Evolutionary conservation across 2,329 filamentous ascomycete genomes (phyloP).

Genomic region (Claviceps lovelessii): DNA sequence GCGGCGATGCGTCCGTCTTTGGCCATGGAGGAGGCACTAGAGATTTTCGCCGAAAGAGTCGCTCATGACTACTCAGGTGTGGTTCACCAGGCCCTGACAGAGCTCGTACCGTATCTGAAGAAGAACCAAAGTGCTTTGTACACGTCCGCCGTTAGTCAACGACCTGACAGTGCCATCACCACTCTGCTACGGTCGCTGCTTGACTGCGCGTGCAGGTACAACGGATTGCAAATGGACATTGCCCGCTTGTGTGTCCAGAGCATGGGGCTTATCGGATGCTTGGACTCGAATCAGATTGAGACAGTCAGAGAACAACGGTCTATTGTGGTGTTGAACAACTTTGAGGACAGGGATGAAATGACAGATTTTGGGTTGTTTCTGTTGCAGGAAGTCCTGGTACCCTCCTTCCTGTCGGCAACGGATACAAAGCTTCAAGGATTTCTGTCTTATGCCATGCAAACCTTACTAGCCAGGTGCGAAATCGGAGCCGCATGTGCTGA

Average conservation of each 20-base stretch:
- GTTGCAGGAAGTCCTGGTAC: conserved; percentile 75
- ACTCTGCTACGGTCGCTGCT: conserved; percentile 63
- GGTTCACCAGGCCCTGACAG: conserved; percentile 64
- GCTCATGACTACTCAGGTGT: conserved; percentile 76
- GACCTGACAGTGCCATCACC: conserved; percentile 61
- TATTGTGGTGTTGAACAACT: conserved; percentile 81
- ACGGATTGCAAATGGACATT: conserved; percentile 51
- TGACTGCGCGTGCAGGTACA: conserved; percentile 74
- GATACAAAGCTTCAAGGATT: conserved; percentile 83
- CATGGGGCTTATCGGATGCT: conserved; percentile 75
- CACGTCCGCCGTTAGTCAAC: conserved; percentile 65
- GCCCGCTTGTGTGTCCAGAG: conserved; percentile 63
- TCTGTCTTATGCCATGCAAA: conserved; percentile 87
- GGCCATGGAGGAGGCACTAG: conserved; percentile 4
- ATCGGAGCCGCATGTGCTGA: conserved; percentile 44
- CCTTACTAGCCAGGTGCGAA: conserved; percentile 65
- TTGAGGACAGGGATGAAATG: conserved; percentile 61
- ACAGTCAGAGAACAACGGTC: conserved; percentile 61
- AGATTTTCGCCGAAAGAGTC: conserved; percentile 52
- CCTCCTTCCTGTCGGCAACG: conserved; percentile 78
- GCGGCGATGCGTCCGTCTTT: conserved; percentile 41
- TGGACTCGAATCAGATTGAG: conserved; percentile 85
- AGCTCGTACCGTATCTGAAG: conserved; percentile 61
- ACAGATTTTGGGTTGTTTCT: conserved; percentile 77
- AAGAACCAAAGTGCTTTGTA: conserved; percentile 66